A percentile compares a stretch with the other conserved stretches of the same genome.
Evolutionary conservation across 2,329 filamentous ascomycete genomes (phyloP).

Genomic region (Helotiales sp.): DNA sequence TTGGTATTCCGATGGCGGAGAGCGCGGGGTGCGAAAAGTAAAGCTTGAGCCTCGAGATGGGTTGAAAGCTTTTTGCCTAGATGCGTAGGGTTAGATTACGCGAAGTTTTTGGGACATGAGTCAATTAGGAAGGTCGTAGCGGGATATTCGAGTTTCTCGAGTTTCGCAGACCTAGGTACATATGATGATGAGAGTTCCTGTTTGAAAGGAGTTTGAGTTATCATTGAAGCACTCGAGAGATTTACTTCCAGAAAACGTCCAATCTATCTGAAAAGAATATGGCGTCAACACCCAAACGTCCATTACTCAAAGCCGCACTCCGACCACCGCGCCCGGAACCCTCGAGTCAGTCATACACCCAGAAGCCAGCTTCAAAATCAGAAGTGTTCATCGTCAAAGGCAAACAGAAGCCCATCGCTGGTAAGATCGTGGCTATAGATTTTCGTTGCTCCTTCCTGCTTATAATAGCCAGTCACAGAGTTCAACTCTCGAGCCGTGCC

Average conservation of each 20-base stretch:
- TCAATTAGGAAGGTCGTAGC: background rate
- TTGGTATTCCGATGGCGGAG: slow-evolving; percentile 3
- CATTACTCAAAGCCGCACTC: slow-evolving; percentile 17
- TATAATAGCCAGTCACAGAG: slow-evolving; percentile 19
- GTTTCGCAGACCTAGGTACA: background rate
- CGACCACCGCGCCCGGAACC: slow-evolving; percentile 16
- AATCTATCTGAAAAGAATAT: background rate
- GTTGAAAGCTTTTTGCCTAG: background rate
- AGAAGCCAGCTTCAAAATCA: slow-evolving; percentile 21
- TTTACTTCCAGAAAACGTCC: background rate
- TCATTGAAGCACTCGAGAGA: background rate
- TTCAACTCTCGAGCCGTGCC: slow-evolving; percentile 25
- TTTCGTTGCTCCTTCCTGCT: background rate
- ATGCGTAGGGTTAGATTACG: background rate
- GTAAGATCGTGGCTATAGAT: slow-evolving; percentile 6
- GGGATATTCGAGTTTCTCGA: too few relatives aligned
- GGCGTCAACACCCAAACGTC: background rate
- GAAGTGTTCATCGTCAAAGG: slow-evolving; percentile 17
- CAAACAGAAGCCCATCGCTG: slow-evolving; percentile 4
- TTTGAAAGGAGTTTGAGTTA: too few relatives aligned
- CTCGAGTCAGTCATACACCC: slow-evolving; percentile 19
- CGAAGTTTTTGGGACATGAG: background rate
- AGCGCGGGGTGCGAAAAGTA: too few relatives aligned
- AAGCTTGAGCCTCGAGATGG: background rate
- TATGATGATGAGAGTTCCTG: too few relatives aligned